These are phyloP conservation scores for Kodamaea derodonti DNA, from an alignment of 1,139 yeast genomes.

Conservation along the genomic window DNA sequence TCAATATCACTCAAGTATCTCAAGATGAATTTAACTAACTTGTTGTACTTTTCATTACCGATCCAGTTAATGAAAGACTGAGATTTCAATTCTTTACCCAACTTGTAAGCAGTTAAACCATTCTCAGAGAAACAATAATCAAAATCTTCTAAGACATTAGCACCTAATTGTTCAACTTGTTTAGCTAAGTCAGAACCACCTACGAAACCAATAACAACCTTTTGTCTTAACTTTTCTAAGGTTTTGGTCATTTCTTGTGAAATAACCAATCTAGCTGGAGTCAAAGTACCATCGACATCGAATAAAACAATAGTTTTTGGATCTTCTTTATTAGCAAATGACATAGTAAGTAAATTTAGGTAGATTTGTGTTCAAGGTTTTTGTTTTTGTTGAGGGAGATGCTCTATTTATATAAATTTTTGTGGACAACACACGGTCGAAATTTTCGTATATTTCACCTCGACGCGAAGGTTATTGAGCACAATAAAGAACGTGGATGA, in stretches of 20 bases:
- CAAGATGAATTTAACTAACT: constrained; percentile 79
- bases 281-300: constrained; percentile 97
- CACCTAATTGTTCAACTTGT: constrained; percentile 94
- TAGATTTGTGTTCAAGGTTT: constrained; percentile 7
- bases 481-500: constrained; percentile 2
- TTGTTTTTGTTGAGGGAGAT: constrained; percentile 6
- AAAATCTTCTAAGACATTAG: constrained; percentile 68
- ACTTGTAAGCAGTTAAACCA: constrained; percentile 95
- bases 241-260: constrained; percentile 78
- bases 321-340: constrained; percentile 50
- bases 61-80: constrained; percentile 94
- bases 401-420: constrained; percentile 1
- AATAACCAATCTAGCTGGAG: constrained; percentile 88
- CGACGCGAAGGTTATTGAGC: background rate
- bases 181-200: constrained; percentile 96
- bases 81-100: constrained; percentile 81
- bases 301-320: constrained; percentile 73
- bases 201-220: constrained; percentile 93
- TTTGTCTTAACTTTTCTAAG: constrained; percentile 73
- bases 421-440: background rate
- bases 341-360: constrained; percentile 29
- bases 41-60: constrained; percentile 92
- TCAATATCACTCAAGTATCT: constrained; percentile 82
- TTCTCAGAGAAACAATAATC: constrained; percentile 97
- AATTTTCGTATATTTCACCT: constrained; percentile 1